Conservation (phyloP, 108 stramenopile genomes). For the Skeletonema menzelii region DNA sequence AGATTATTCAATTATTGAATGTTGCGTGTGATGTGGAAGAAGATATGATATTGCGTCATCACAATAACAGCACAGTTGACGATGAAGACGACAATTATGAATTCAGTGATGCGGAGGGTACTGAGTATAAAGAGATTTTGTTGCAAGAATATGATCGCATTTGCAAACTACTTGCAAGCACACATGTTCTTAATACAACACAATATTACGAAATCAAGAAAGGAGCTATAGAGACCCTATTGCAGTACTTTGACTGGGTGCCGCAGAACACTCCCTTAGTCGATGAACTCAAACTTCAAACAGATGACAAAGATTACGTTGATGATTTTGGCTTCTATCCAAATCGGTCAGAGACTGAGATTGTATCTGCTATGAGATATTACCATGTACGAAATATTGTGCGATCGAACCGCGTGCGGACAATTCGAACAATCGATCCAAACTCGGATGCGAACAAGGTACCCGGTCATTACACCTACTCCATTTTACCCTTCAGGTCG, state of each 20-base stretch:
- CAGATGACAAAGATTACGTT: conserved; percentile 33
- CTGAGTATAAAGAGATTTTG: conserved; percentile 33
- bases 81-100: conserved; percentile 30
- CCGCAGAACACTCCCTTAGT: neutral
- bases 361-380: conserved; percentile 60
- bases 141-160: conserved; percentile 22
- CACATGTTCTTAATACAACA: conserved; percentile 10
- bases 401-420: conserved; percentile 56
- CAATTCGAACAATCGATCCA: conserved; percentile 18
- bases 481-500: conserved; percentile 62
- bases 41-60: conserved; percentile 20
- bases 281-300: neutral
- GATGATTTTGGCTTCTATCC: conserved; percentile 55
- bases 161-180: conserved; percentile 4
- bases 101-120: conserved; percentile 15
- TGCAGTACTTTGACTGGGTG: conserved; percentile 41
- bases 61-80: neutral
- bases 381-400: conserved; percentile 74
- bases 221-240: conserved; percentile 51
- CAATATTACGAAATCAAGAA: conserved; percentile 60
- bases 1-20: conserved; percentile 54
- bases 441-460: neutral
- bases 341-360: conserved; percentile 34
- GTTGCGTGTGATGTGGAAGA: conserved; percentile 56
- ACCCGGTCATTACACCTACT: conserved; percentile 8